Base-by-base conservation (phyloP, 768 basidiomycete genomes). In the Suillus fuscotomentosus region DNA sequence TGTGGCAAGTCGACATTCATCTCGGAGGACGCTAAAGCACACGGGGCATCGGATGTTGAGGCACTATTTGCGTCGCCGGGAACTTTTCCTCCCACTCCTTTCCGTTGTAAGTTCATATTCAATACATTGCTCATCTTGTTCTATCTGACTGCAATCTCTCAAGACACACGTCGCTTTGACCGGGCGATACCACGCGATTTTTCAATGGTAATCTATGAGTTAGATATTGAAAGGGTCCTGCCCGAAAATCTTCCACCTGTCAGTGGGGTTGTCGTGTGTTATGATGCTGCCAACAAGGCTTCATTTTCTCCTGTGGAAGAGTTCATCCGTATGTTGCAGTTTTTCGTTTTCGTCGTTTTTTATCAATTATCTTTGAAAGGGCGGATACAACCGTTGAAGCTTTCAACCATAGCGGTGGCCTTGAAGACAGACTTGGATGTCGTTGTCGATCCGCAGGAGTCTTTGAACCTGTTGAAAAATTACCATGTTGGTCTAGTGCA, bases 1-100 rank as follows among this genome's bases (percentile, higher is more conserved):
- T 94, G 91, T 65, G 97, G 96, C 65, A 98, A 98, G 77, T 89
- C 92, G 2, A 86, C 87, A 3, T 83, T 94, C 59, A 91, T 97
- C 66, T 80, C 82, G 42, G 89, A 88, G 72, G 95, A 94, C 13
- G 80, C 95, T 62, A 87, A 85, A 67, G 80, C 82, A 3, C 88
- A 86, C 69, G 79, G 81, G 17, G 78, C 91, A 17, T 77, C 79
- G 41, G 82, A 84, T 61, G 73, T 83, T 39, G 72, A 66, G 50
- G 60, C 71, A 22, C 73, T 75, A 48, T 78, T 78, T 38, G 66
- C 71, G 11, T 70, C 68, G 67, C 69, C 74, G n/a, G 27, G 77
- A 70, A 71, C 76, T 69, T 69, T 78, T 43, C 65, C 71, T 41
- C 69, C 75, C 48, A 67, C 76, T 45, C 79, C 82, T n/a, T 74